A percentile compares a stretch with the other conserved stretches of the same genome.
Evolutionary conservation across 2,329 filamentous ascomycete species (phyloP).

Genomic region (Capronia americana): DNA sequence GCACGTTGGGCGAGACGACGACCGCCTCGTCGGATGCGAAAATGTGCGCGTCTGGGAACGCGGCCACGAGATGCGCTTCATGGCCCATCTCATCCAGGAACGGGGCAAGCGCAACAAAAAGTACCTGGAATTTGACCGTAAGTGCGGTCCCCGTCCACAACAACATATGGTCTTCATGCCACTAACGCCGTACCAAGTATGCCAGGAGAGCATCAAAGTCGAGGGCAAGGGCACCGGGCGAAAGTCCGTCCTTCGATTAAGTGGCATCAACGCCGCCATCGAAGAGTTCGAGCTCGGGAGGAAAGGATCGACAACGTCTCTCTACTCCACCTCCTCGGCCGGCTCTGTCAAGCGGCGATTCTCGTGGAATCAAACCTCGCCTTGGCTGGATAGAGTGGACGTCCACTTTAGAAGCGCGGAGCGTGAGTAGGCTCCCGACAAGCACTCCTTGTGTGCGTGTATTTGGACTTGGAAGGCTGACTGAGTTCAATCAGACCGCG

Average conservation of each 20-base stretch:
- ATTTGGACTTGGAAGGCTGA: not conserved
- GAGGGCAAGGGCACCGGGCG: slow-evolving; percentile 15
- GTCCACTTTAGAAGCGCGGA: slow-evolving; percentile 14
- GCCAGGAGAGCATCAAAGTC: slow-evolving; percentile 19
- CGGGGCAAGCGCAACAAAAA: slow-evolving; percentile 17
- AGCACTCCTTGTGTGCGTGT: not conserved
- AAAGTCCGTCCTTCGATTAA: slow-evolving; percentile 11
- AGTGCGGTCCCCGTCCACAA: not conserved
- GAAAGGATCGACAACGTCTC: slow-evolving; percentile 12
- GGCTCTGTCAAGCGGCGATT: slow-evolving; percentile 15
- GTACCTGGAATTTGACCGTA: slow-evolving; percentile 26
- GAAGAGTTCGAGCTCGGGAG: slow-evolving; percentile 11
- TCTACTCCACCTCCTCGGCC: slow-evolving; percentile 3
- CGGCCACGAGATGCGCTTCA: slow-evolving; percentile 18
- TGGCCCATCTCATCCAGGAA: slow-evolving; percentile 20
- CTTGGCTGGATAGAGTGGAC: slow-evolving; percentile 14
- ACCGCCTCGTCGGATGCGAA: slow-evolving; percentile 17
- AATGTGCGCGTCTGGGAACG: slow-evolving; percentile 22
- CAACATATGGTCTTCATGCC: not conserved
- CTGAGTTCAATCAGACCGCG: slow-evolving; percentile 11
- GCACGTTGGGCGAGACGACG: slow-evolving; percentile 13
- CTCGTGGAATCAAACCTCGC: slow-evolving; percentile 16
- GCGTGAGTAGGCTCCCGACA: slow-evolving; percentile 2
- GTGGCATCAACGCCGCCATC: slow-evolving; percentile 14
- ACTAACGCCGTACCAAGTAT: slow-evolving; percentile 11